Evolutionary conservation across 805 yeast species (phyloP), one percentile per base, ranked within the genome.

Genomic region (Geotrichum ghanense): DNA sequence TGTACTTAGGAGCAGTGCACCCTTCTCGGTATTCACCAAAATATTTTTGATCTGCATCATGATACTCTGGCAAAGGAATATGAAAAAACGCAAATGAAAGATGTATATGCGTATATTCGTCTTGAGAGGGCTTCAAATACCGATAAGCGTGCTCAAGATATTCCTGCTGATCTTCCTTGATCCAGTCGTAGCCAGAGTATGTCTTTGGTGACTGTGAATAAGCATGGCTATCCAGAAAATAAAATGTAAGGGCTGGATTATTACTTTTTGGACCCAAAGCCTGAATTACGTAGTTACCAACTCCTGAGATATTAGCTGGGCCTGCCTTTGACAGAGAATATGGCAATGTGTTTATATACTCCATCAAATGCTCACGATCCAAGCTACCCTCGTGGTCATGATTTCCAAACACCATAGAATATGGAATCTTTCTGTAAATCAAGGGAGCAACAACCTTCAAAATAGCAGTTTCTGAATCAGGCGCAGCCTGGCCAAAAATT

Each of bases 51-150:
- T 48, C 55, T 5, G 62, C 51, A 50, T 81, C 72, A 48, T 78
- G 65, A 61, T 78, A 89, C 62, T 92, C 97, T 1, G 95, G 92
- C 16, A 89, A 54, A 0, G 98, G 98, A 24, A 92, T 89, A 60
- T 92, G 98, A 72, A 89, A 84, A 56, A 92, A 90, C 0, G 95
- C 95, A 87, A 92, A 79, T 10, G 87, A 72, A 51, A 85, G 57
- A 34, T 76, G 81, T 3, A 63, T 63, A 16, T 67, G 66, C 1
- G 71, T 51, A 53, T 71, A 70, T 12, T 55, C 59, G 12, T 62
- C 51, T 16, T 65, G 59, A 23, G 60, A 51, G 16, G 61, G 53
- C 45, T 57, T 51, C 42, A 64, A 53, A 34, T 64, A 54, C 16
- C 58, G 55, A 43, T 64, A 54, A 45, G 67, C 57, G 20, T 61